phyloP scores from a whole-genome alignment of 1,139 yeast genomes.

The Pichia sp. region DNA sequence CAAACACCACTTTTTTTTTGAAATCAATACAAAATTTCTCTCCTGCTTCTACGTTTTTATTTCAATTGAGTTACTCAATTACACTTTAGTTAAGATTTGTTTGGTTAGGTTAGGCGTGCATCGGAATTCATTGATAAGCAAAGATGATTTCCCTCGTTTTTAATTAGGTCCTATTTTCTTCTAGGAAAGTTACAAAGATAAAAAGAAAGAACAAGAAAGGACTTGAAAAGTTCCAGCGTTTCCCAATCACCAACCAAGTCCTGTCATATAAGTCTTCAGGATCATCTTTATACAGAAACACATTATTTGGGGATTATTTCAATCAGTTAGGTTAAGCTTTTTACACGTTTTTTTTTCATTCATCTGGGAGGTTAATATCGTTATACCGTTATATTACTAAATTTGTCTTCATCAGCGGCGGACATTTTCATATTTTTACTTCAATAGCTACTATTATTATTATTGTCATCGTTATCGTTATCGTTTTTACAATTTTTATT shows the following conservation, averaged over 20 bases:
- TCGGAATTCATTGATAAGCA: constrained; percentile 1
- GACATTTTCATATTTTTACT: background rate
- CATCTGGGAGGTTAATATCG: background rate
- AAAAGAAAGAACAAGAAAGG: background rate
- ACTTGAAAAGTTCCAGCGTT: background rate
- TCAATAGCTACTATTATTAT: background rate
- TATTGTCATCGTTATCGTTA: background rate
- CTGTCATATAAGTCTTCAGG: background rate
- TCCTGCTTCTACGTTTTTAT: constrained; percentile 5
- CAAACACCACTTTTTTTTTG: too few species aligned
- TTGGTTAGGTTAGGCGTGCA: constrained; percentile 2
- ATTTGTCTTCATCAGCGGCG: too few species aligned
- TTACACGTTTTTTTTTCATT: background rate
- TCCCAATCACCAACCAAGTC: background rate
- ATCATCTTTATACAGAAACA: background rate
- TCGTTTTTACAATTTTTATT: background rate
- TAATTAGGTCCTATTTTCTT: background rate
- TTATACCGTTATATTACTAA: too few species aligned
- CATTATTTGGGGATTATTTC: background rate
- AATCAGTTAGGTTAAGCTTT: background rate
- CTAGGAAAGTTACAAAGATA: background rate
- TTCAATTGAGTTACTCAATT: background rate
- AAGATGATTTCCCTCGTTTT: constrained; percentile 4
- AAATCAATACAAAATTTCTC: background rate
- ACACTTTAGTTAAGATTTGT: background rate